These are phyloP conservation scores for Cryptococcus sp. DNA, from an alignment of 1,284 basidiomycete genomes.

Conservation along the genomic window DNA sequence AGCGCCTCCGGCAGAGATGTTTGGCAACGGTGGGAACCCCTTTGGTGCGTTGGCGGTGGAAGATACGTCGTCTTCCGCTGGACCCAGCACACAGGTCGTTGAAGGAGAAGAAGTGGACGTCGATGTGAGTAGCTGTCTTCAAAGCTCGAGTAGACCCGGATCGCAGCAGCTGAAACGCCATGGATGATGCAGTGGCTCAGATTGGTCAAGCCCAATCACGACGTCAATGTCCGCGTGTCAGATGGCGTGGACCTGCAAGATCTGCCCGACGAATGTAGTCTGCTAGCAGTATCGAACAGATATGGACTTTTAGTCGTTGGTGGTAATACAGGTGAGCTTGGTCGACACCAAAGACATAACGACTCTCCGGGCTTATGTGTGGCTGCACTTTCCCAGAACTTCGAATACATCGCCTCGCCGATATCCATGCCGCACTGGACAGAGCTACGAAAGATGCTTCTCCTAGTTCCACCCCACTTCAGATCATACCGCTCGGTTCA, in stretches of 20 bases:
- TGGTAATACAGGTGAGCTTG: constrained; percentile 42
- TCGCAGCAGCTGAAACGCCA: not conserved
- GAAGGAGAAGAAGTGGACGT: constrained; percentile 49
- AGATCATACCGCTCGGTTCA: constrained; percentile 34
- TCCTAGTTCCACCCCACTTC: constrained; percentile 27
- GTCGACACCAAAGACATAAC: not conserved
- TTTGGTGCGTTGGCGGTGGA: constrained; percentile 42
- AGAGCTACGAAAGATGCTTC: constrained; percentile 33
- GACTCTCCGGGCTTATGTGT: not conserved
- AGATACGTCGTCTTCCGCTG: constrained; percentile 17
- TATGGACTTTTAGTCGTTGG: constrained; percentile 52
- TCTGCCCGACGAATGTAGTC: constrained; percentile 47
- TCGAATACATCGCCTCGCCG: constrained; percentile 41
- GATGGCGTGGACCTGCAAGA: constrained; percentile 43
- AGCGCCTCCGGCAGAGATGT: constrained; percentile 16
- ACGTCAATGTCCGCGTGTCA: constrained; percentile 49
- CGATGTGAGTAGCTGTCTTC: constrained; percentile 28
- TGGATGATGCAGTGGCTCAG: constrained; percentile 47
- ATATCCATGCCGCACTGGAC: constrained; percentile 38
- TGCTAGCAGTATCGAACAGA: constrained; percentile 52
- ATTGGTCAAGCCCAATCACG: constrained; percentile 50
- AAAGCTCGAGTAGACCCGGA: not conserved
- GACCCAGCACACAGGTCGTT: constrained; percentile 24
- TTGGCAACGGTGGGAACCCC: constrained; percentile 31
- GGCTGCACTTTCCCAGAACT: constrained; percentile 30